Evolutionary conservation across 2,329 filamentous ascomycete species (phyloP), one percentile per base, ranked within the genome.

Genomic region (Colletotrichum truncatum): DNA sequence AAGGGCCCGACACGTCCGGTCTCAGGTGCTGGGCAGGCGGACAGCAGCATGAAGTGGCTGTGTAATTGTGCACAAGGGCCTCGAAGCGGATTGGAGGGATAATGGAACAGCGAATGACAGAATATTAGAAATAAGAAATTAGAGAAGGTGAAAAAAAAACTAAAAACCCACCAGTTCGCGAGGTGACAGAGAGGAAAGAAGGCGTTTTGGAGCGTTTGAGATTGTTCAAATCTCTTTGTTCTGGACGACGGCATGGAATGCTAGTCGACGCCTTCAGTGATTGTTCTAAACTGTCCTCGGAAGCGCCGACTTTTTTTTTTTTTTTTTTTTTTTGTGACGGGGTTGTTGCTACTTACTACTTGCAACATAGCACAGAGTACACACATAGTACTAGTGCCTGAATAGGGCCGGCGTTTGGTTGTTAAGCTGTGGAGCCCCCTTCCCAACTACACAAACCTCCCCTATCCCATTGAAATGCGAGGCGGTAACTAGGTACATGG

Each of bases 1-100:
- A 57, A 28, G 41, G 34, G n/a, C 48, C 62, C 26, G 39, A 61
- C 48, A 46, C n/a, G 38, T 64, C 56, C 62, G 56, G 62, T 64
- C 56, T 61, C 62, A 64, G 56, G 56, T 64, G 18, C 32, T 41
- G 36, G 34, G 38, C 48, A 39, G 32, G 34, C 51, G 56, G 39
- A 41, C 56, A 34, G 18, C 28, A 48, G 58, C 58, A 54, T 43
- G 10, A 23, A 43, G 46, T 52, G 55, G 55, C 21, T 46, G 41
- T 46, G 54, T 52, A 30, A 30, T 56, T 46, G 38, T 32, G 45
- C 46, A 34, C 46, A 53, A 26, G 21, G 45, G 46, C 46, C 25
- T 64, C 55, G 39, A 23, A 32, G 38, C 39, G 45, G 23, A 14
- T 26, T 43, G 11, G 23, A 43, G 18, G 54, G 43, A 45, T n/a